Evolutionary conservation across 192 early-diverging fungal species (phyloP), one percentile per base, ranked within the genome.

Genomic region (Podila clonocystis): DNA sequence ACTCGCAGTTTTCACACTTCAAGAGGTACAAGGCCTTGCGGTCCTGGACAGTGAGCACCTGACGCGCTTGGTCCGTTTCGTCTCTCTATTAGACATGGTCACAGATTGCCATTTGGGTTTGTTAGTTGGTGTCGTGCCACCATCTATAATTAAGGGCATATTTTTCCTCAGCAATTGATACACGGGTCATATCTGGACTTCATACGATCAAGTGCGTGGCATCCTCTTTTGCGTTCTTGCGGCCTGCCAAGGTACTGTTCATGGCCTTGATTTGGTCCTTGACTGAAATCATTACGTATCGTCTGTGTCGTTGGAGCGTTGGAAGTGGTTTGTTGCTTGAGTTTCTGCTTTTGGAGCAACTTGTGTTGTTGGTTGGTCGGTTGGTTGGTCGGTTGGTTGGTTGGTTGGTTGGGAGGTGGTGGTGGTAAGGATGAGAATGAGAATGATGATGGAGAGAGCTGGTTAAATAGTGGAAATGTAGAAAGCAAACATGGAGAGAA

Each of bases 1-100:
- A 80, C 19, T 64, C 77, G 48, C 77, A 80, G 67, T 80, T 68
- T 49, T 80, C 70, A 26, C 77, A 80, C 38, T 80, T 49, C 55
- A 80, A n/a, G 19, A 80, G 33, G 60, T 80, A 71, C 0, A 80
- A 17, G 0, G 77, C 77, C 62, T 68, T 80, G 57, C 70, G 77
- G 28, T 73, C 77, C 52, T 67, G 63, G 13, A 80, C 67, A 7
- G 72, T 65, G 9, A 80, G 26, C 7, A 55, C 50, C 38, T 69
- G 70, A 19, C 60, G 17, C 4, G 29, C 26, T 3, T 45, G 66
- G 38, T 65, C 67, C 59, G 61, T 80, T 52, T 29, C 62, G 31
- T 69, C 71, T 26, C 50, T 71, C 77, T 80, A 31, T 24, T 15
- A 20, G 22, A 22, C 17, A 52, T 3, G 52, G 7, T 26, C 22